Evolutionary conservation across 441 rosid genomes (phyloP).

Genomic region (Dalechampia spathulata): DNA sequence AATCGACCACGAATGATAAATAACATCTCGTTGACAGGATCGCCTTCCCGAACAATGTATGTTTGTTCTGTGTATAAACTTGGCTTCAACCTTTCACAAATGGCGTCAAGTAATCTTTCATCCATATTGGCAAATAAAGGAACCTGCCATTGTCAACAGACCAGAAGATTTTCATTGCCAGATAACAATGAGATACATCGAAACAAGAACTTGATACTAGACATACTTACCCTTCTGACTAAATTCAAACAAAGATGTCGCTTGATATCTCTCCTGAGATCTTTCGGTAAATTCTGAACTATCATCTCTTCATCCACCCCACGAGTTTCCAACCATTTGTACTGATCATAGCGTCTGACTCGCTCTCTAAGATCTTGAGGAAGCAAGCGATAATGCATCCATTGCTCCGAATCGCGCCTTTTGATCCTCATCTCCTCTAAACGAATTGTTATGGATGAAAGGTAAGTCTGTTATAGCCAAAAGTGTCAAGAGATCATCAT

Average conservation of each 20-base stretch:
- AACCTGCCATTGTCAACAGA: constrained; percentile 34
- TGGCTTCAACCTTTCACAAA: constrained; percentile 86
- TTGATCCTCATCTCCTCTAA: constrained; percentile 96
- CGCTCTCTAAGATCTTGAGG: constrained; percentile 63
- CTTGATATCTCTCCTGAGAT: constrained; percentile 87
- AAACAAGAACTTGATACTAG: not conserved
- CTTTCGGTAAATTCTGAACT: constrained; percentile 82
- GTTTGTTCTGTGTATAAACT: constrained; percentile 76
- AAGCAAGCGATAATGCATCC: constrained; percentile 96
- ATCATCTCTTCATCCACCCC: constrained; percentile 70
- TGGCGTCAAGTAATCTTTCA: constrained; percentile 80
- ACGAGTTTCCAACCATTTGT: constrained; percentile 72
- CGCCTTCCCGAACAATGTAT: constrained; percentile 86
- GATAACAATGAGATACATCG: not conserved
- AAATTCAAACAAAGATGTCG: constrained; percentile 85
- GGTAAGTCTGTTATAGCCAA: constrained; percentile 64
- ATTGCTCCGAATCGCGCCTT: constrained; percentile 91
- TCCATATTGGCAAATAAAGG: constrained; percentile 96
- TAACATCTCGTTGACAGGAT: constrained; percentile 88
- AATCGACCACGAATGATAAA: constrained; percentile 82
- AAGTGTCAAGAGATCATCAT: too few species aligned
- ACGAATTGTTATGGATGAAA: constrained; percentile 73
- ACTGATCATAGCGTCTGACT: constrained; percentile 61
- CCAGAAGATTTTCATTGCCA: not conserved
- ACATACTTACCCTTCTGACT: constrained; percentile 78